phyloP scores from a whole-genome alignment of 768 basidiomycete genomes.

The Holtermannia corniformis region DNA sequence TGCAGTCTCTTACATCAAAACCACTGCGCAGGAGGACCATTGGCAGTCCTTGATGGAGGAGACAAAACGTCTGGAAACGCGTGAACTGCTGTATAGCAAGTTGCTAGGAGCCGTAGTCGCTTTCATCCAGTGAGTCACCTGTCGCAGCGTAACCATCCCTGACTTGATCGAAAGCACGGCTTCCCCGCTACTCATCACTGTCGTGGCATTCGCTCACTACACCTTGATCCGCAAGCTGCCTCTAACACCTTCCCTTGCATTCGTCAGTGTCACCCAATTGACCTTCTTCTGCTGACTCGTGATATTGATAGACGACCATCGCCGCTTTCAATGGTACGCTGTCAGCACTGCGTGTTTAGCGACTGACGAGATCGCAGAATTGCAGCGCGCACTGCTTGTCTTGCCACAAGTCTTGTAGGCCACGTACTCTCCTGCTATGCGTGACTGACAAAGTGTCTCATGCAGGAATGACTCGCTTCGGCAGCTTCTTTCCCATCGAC shows the following conservation, averaged over 20 bases:
- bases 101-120: constrained; percentile 11
- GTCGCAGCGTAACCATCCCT: neutral
- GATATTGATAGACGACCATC: constrained; percentile 21
- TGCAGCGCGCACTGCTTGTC: neutral
- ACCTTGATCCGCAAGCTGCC: constrained; percentile 18
- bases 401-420: constrained; percentile 20
- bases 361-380: constrained; percentile 4
- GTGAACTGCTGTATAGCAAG: constrained; percentile 9
- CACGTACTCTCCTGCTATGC: too few relatives aligned
- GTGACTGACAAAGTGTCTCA: too few relatives aligned
- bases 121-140: constrained; percentile 20
- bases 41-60: constrained; percentile 25
- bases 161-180: constrained; percentile 6
- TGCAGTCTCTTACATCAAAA: constrained; percentile 33
- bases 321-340: constrained; percentile 26
- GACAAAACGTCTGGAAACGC: constrained; percentile 17
- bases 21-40: constrained; percentile 27
- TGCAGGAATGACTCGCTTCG: too few relatives aligned
- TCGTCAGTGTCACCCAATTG: constrained; percentile 19
- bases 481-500: neutral
- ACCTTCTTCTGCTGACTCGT: neutral
- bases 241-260: constrained; percentile 26
- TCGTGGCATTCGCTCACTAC: constrained; percentile 32
- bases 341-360: neutral
- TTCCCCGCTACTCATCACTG: constrained; percentile 18